Evolutionary conservation across 306 rosid genomes (phyloP).

Genomic region (Trifolium pratense): DNA sequence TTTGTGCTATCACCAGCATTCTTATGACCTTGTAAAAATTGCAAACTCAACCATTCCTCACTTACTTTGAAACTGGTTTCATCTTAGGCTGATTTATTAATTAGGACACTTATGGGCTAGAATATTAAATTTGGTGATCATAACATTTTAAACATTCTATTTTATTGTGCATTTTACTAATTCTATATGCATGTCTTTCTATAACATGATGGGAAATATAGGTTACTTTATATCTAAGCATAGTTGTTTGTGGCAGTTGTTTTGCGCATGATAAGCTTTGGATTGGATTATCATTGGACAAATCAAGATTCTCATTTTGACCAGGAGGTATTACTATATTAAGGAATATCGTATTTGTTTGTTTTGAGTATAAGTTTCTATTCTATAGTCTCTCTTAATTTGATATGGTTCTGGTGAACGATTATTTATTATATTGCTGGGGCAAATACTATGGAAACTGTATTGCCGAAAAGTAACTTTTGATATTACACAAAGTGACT

Average conservation of each 20-base stretch:
- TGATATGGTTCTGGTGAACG: slow-evolving; percentile 30
- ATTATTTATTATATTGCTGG: slow-evolving; percentile 25
- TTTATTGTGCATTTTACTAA: slow-evolving; percentile 20
- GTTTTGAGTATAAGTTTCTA: slow-evolving; percentile 30
- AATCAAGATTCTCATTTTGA: slow-evolving; percentile 67
- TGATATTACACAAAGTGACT: slow-evolving; percentile 25
- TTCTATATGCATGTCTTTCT: slow-evolving; percentile 16
- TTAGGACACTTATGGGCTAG: slow-evolving; percentile 20
- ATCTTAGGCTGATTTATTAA: slow-evolving; percentile 12
- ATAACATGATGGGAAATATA: background rate
- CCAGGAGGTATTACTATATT: slow-evolving; percentile 60
- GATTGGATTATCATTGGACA: slow-evolving; percentile 86
- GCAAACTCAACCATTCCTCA: slow-evolving; percentile 18
- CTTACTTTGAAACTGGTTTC: slow-evolving; percentile 24
- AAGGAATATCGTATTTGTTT: slow-evolving; percentile 32
- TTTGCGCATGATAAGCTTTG: slow-evolving; percentile 97
- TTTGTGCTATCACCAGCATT: slow-evolving; percentile 7
- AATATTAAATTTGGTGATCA: slow-evolving; percentile 7
- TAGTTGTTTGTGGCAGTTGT: slow-evolving; percentile 70
- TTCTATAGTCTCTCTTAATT: background rate
- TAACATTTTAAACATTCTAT: background rate
- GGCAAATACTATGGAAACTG: slow-evolving; percentile 22
- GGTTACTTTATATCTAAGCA: slow-evolving; percentile 33
- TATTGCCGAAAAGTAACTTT: slow-evolving; percentile 35
- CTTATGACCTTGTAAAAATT: background rate